Percentiles rank a stretch among this genome's conserved stretches.
Conservation (phyloP, 257 asterid genomes). For the Anisodus tanguticus region DNA sequence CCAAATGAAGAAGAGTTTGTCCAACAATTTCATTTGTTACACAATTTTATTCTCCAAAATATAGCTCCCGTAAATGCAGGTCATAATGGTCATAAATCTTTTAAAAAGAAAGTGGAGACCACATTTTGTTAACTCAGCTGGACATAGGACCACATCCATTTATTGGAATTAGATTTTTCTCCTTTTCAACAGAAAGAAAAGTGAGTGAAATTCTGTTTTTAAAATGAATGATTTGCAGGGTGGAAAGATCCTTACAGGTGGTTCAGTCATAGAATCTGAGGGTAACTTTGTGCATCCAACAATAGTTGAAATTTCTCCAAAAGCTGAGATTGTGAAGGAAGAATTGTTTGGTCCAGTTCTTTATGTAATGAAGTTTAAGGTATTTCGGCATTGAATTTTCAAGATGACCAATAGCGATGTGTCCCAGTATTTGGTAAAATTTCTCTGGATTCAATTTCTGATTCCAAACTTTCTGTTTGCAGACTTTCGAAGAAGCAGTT, state of each 20-base stretch:
- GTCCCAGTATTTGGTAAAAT: not conserved
- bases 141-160: not conserved
- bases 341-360: constrained; percentile 98
- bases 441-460: constrained; percentile 24
- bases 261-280: constrained; percentile 66
- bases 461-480: constrained; percentile 38
- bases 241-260: constrained; percentile 82
- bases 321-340: constrained; percentile 81
- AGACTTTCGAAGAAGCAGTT: constrained; percentile 90
- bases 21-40: not conserved
- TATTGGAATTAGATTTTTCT: not conserved
- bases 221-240: constrained; percentile 60
- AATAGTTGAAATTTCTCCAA: constrained; percentile 76
- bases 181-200: not conserved
- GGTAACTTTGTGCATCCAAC: constrained; percentile 97
- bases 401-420: not conserved
- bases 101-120: not conserved
- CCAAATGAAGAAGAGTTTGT: constrained; percentile 16
- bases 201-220: not conserved
- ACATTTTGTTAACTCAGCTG: not conserved
- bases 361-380: constrained; percentile 93
- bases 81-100: not conserved
- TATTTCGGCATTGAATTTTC: constrained; percentile 28
- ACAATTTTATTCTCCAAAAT: not conserved
- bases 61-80: not conserved